phyloP scores from a whole-genome alignment of 192 early-diverging fungal genomes.

The Podila clonocystis region DNA sequence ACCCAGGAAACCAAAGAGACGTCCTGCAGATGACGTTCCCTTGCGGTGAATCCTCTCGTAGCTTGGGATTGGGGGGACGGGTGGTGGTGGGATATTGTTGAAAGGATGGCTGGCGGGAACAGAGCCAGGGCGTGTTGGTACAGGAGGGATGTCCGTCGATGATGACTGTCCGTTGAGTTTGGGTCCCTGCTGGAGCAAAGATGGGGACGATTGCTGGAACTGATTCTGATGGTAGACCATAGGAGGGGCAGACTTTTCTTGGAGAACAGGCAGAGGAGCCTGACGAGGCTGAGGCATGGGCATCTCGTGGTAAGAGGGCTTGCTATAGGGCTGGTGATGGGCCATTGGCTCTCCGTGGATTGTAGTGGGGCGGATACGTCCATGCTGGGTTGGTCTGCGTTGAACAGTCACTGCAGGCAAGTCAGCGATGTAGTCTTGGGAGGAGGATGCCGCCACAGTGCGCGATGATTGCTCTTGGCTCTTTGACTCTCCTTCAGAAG shows the following conservation, averaged over 20 bases:
- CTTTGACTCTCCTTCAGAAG: conserved; percentile 15
- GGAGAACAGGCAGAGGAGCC: conserved; percentile 10
- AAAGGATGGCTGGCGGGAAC: background rate
- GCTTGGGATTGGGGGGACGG: conserved; percentile 11
- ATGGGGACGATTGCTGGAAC: conserved; percentile 42
- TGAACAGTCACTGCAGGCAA: conserved; percentile 40
- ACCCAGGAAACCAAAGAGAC: conserved; percentile 47
- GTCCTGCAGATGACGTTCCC: conserved; percentile 34
- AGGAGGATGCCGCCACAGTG: conserved; percentile 11
- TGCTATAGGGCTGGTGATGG: conserved; percentile 18
- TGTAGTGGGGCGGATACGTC: conserved; percentile 35
- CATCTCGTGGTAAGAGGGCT: conserved; percentile 24
- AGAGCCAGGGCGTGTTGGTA: conserved; percentile 19
- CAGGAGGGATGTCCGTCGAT: conserved; percentile 26
- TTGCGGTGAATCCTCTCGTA: conserved; percentile 31
- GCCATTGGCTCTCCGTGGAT: conserved; percentile 51
- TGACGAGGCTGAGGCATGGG: background rate
- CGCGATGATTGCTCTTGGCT: conserved; percentile 4
- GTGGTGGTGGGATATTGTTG: conserved; percentile 14
- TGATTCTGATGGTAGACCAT: conserved; percentile 37
- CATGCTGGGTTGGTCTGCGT: conserved; percentile 35
- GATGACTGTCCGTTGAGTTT: conserved; percentile 7
- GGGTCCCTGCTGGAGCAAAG: conserved; percentile 13
- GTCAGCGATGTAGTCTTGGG: conserved; percentile 36
- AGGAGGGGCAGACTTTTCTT: conserved; percentile 29